These are phyloP conservation scores for Colletotrichum cereale DNA, from an alignment of 2,329 filamentous ascomycete species.

Conservation along the genomic window DNA sequence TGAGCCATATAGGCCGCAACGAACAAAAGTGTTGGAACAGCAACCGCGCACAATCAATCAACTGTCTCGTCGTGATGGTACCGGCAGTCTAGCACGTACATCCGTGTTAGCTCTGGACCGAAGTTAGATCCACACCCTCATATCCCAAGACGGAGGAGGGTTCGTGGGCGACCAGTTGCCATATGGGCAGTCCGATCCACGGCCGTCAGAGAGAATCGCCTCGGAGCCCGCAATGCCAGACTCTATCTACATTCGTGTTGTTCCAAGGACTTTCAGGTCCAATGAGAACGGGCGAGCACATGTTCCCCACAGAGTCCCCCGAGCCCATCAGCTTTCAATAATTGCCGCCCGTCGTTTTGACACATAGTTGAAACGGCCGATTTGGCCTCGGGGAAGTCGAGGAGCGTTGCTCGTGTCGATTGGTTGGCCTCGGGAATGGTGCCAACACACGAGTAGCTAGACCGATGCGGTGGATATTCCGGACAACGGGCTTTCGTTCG, in stretches of 20 bases:
- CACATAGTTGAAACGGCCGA: conserved; percentile 30
- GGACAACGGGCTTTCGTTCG: not conserved
- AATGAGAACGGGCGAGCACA: not conserved
- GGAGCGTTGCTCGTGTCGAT: not conserved
- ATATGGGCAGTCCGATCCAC: conserved; percentile 12
- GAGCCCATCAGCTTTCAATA: conserved; percentile 10
- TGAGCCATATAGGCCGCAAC: conserved; percentile 35
- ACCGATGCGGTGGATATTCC: not conserved
- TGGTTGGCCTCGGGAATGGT: not conserved
- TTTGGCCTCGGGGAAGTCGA: not conserved
- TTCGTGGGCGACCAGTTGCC: conserved; percentile 17
- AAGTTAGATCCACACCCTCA: conserved; percentile 15
- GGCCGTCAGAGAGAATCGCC: not conserved
- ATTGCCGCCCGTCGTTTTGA: conserved; percentile 23
- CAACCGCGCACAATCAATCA: conserved; percentile 4
- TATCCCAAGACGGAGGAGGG: conserved; percentile 3
- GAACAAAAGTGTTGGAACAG: conserved; percentile 26
- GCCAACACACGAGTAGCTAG: not conserved
- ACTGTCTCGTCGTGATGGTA: conserved; percentile 16
- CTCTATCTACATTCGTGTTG: not conserved
- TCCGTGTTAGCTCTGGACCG: not conserved
- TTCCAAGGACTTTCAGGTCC: not conserved
- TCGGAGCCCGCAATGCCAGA: not conserved
- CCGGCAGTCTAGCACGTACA: not conserved
- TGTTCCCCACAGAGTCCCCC: not conserved